Evolutionary conservation across 2,329 filamentous ascomycete genomes (phyloP).

Genomic region (Blastomyces gilchristii): DNA sequence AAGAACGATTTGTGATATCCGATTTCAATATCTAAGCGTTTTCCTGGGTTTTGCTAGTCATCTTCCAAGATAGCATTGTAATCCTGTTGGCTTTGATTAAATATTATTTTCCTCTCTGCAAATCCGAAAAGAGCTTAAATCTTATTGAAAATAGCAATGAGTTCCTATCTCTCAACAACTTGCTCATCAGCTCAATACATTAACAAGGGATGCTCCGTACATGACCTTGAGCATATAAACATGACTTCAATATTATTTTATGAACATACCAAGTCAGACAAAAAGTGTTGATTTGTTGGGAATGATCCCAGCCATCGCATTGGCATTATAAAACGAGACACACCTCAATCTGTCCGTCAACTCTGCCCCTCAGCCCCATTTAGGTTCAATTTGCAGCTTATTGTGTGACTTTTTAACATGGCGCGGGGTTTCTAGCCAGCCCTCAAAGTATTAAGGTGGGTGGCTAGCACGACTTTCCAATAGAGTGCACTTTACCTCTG

Average conservation of each 20-base stretch:
- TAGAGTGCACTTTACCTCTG: not conserved
- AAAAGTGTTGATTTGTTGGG: not conserved
- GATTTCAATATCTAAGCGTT: not conserved
- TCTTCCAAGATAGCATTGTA: not conserved
- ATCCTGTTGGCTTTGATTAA: not conserved
- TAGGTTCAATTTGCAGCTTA: not conserved
- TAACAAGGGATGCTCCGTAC: not conserved
- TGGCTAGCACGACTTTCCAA: not conserved
- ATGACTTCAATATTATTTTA: not conserved
- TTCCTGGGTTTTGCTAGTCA: not conserved
- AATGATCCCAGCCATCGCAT: not conserved
- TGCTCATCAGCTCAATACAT: not conserved
- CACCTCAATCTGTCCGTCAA: not conserved
- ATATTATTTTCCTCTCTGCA: not conserved
- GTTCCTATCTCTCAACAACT: not conserved
- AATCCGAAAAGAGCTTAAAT: not conserved
- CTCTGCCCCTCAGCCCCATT: not conserved
- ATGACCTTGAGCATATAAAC: not conserved
- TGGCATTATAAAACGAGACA: not conserved
- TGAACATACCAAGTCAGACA: not conserved
- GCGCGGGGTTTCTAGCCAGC: not conserved
- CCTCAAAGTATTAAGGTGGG: not conserved
- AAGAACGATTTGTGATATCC: not conserved
- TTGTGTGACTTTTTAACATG: not conserved
- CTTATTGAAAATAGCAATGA: not conserved